Evolutionary conservation across 2,329 filamentous ascomycete species (phyloP), one percentile per base, ranked within the genome.

Genomic region (Hypoxylon sp.): DNA sequence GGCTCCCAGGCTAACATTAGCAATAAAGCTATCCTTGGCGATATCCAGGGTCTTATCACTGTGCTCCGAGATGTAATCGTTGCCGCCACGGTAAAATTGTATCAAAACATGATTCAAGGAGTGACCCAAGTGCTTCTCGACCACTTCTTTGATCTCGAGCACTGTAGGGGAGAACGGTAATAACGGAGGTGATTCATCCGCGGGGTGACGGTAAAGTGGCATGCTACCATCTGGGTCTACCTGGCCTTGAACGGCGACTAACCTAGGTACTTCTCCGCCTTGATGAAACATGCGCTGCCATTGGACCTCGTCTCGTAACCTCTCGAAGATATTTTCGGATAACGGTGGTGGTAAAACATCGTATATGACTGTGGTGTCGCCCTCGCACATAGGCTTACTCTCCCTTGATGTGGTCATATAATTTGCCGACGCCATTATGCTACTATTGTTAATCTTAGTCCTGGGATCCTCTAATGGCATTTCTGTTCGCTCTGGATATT

Each of bases 1-100:
- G 0, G 95, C 94, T 1, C 96, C 96, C n/a, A 98, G 86, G 71
- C 93, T 97, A 53, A 97, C 89, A 76, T 98, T 99, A 71, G 94
- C 93, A 72, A 99, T 97, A 65, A 86, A 94, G 23, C 92, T 96
- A 3, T 86, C 89, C 25, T 87, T 88, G 11, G 89, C 90, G 62
- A 99, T 96, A 77, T 99, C 96, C 23, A 99, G 84, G 0, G 95
- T 97, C 81, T 99, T 99, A 78, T 99, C 96, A 41, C 93, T 97
- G 76, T 99, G 96, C 77, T 99, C 96, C 0, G 93, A 96, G 68
- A 99, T 99, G 77, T 93, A 93, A 80, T 99, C 96, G 51, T 88
- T 89, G 2, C 95, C 93, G 72, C 87, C 86, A n/a, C 96, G 92
- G 76, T 99, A 99, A 63, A 94, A 87, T 76, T 99, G 96, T 49